Evolutionary conservation across 2,329 filamentous ascomycete genomes (phyloP), one percentile per base, ranked within the genome.

Genomic region (Neofusicoccum kwambonambiense): DNA sequence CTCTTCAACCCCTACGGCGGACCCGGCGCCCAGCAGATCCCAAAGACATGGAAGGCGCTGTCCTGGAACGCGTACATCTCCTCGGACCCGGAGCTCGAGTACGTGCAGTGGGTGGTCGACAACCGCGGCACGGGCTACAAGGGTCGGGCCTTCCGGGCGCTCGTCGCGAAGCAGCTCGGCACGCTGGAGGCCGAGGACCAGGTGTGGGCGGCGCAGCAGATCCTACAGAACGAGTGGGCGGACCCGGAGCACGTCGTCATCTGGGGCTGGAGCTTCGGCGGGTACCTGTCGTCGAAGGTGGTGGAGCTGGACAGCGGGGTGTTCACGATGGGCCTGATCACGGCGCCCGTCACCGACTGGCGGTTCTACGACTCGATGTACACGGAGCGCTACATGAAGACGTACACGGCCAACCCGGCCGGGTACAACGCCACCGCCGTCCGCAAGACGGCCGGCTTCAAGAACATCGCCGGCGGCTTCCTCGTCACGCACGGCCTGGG

Each of bases 321-420:
- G 15, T 90, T 91, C 73, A 83, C 85, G 0, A 82, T 88, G 7
- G 88, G 83, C 0, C 75, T 90, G 9, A 87, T 89, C 69, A 87
- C 86, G 0, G 88, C 88, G 0, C 88, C 88, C 0, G 87, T 90
- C 0, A 82, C 81, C 2, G 89, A 91, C 76, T 90, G 87, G 86
- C 83, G 87, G 1, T 87, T 90, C 77, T 91, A 91, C 74, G 88
- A 91, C 74, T 84, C 82, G 64, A 85, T 90, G 80, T 91, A 90
- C 73, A 90, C 89, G 0, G 89, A 91, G 74, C 83, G 89, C 11
- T 91, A 89, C 77, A 90, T 91, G 88, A 89, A 90, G 76, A 85
- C 81, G 0, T 80, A 83, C 1, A 76, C 78, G 3, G 75, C 77
- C 45, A 90, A 90, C 70, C 77, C 76, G 0, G 84, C 75, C 0